Conservation (phyloP, 306 rosid genomes). For the Castanospermum australe region DNA sequence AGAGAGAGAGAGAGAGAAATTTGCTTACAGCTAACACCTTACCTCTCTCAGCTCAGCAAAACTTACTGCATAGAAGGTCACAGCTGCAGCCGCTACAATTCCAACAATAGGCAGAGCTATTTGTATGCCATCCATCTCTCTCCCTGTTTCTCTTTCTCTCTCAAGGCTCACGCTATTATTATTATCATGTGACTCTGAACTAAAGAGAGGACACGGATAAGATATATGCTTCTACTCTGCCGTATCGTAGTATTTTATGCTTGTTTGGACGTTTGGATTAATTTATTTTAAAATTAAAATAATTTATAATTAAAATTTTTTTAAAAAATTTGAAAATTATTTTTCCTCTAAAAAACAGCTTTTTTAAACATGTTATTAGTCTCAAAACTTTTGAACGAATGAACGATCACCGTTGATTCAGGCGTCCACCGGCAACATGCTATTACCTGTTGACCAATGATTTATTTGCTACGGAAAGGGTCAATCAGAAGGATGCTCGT, state of each 20-base stretch:
- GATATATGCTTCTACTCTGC: constrained; percentile 8
- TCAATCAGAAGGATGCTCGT: too few species aligned
- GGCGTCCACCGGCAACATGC: constrained; percentile 18
- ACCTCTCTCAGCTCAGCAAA: constrained; percentile 72
- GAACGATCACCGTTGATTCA: not conserved
- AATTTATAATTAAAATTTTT: too few species aligned
- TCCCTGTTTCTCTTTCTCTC: not conserved
- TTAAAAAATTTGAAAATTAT: too few species aligned
- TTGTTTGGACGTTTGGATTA: too few species aligned
- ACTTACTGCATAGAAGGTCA: constrained; percentile 76
- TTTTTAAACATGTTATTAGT: too few species aligned
- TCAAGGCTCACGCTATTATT: not conserved
- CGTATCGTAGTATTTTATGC: too few species aligned
- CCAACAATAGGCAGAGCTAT: constrained; percentile 64
- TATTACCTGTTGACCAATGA: not conserved
- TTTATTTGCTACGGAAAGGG: not conserved
- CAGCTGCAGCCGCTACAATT: constrained; percentile 72
- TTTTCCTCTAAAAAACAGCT: too few species aligned
- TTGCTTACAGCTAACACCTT: too few species aligned
- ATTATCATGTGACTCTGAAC: not conserved
- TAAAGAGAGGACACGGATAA: constrained; percentile 1
- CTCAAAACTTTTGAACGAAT: too few species aligned
- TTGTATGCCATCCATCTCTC: constrained; percentile 55
- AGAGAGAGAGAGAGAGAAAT: not conserved
- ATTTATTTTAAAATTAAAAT: too few species aligned